Base-by-base conservation (phyloP, 73 alveolate species). In the Tetrahymena malaccensis region DNA sequence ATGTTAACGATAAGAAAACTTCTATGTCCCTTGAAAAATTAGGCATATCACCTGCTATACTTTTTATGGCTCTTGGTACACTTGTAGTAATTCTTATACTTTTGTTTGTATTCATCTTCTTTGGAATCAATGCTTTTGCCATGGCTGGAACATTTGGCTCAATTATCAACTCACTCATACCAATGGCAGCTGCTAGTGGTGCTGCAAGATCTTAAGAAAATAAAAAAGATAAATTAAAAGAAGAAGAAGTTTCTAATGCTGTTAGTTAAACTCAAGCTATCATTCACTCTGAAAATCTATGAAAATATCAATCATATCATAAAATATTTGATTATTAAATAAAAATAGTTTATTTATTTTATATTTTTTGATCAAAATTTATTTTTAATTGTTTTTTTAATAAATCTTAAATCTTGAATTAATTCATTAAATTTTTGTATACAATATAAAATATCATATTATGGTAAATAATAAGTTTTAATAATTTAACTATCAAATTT, bases 31-130 rank as follows among this genome's bases (percentile, higher is more conserved):
- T 95, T 43, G 97, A 95, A 56, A 85, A 85, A 35, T 85, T 95
- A 27, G 97, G 97, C 33, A 95, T 95, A 31, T 89, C 95, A 17
- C 97, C 97, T 33, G 97, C 95, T 16, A 38, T 95, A 89, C 85
- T 95, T 55, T 84, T 94, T 27, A 40, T 95, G 50, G 93, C 94
- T 10, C 83, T 95, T 43, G 94, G 93, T 70, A 16, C 56, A 44
- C 58, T 89, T 17, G 93, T 94, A 19, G 94, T 95, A 5, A 95
- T 95, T 27, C 58, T 85, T 27, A 85, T 85, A n/a, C 38, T 85
- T 12, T 85, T 85, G 16, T 38, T 85, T 85, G 94, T 43, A 31
- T 85, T 85, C 58, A 85, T 85, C 34, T 85, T 85, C 55, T 21
- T 85, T 22, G 94, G 94, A 21, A 85, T 85, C 22, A 35, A 85